These are phyloP conservation scores for Globisporangium okanoganense DNA, from an alignment of 352 stramenopile genomes.

Conservation along the genomic window DNA sequence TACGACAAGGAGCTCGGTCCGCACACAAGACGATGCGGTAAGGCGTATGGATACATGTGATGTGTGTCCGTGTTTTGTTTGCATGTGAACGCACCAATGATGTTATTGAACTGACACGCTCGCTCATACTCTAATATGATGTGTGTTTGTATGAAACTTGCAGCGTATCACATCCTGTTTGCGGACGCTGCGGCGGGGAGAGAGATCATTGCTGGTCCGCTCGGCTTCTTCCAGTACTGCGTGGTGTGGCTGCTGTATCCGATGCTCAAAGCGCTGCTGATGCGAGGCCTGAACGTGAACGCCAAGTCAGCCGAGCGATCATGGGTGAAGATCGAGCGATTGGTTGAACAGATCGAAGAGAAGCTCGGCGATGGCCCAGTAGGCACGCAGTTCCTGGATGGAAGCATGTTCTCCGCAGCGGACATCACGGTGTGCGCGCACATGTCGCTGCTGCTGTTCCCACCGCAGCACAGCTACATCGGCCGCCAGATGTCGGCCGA, in stretches of 20 bases:
- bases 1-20: conserved; percentile 43
- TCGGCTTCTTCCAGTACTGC: conserved; percentile 20
- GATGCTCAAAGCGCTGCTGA: conserved; percentile 24
- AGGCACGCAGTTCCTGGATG: conserved; percentile 34
- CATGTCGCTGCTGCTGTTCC: conserved; percentile 33
- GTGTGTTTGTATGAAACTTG: not conserved
- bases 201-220: conserved; percentile 21
- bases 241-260: conserved; percentile 25
- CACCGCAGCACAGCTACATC: conserved; percentile 37
- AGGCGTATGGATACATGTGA: conserved; percentile 4
- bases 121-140: too few relatives aligned
- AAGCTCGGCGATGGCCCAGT: conserved; percentile 34
- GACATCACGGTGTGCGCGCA: conserved; percentile 57
- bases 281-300: conserved; percentile 32
- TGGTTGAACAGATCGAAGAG: conserved; percentile 21
- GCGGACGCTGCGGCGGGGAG: conserved; percentile 15
- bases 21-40: conserved; percentile 25
- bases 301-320: conserved; percentile 20
- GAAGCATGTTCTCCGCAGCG: conserved; percentile 36
- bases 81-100: too few relatives aligned
- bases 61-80: not conserved
- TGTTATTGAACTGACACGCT: too few relatives aligned
- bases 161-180: conserved; percentile 37
- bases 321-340: conserved; percentile 26
- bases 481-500: conserved; percentile 23